Percentiles rank a stretch among this genome's conserved stretches.
Evolutionary conservation across 2,329 filamentous ascomycete species (phyloP).

Genomic region (Fusarium napiforme): DNA sequence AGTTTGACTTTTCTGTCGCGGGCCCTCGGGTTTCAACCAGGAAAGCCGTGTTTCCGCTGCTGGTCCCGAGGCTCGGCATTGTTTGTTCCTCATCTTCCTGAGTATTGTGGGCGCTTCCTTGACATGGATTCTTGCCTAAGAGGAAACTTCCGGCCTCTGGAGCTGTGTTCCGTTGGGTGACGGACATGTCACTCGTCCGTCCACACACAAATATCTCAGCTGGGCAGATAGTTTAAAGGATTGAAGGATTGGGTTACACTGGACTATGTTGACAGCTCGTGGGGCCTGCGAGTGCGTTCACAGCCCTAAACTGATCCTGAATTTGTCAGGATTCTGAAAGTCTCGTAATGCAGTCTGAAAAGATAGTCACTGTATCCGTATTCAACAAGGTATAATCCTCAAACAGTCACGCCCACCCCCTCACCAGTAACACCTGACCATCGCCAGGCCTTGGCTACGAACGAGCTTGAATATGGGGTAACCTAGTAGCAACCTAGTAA

Average conservation of each 20-base stretch:
- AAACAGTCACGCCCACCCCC: slow-evolving; percentile 6
- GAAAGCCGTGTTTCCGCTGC: background rate
- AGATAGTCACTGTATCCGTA: background rate
- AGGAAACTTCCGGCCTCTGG: background rate
- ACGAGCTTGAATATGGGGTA: slow-evolving; percentile 33
- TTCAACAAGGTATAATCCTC: background rate
- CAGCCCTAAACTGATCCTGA: background rate
- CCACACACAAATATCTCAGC: background rate
- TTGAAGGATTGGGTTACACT: background rate
- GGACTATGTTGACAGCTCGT: background rate
- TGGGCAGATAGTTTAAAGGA: background rate
- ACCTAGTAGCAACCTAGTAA: slow-evolving; percentile 8
- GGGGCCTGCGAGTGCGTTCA: background rate
- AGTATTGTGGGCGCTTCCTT: background rate
- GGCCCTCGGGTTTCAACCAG: background rate
- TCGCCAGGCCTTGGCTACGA: slow-evolving; percentile 35
- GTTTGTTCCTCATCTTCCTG: background rate
- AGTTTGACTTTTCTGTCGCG: background rate
- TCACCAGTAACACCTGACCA: slow-evolving; percentile 33
- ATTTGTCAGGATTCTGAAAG: background rate
- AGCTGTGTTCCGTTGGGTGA: background rate
- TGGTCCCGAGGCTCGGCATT: background rate
- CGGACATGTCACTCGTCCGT: background rate
- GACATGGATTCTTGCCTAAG: background rate
- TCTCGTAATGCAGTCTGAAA: background rate